These are phyloP conservation scores for Plasmopara muralis DNA, from an alignment of 352 stramenopile genomes.

Conservation along the genomic window DNA sequence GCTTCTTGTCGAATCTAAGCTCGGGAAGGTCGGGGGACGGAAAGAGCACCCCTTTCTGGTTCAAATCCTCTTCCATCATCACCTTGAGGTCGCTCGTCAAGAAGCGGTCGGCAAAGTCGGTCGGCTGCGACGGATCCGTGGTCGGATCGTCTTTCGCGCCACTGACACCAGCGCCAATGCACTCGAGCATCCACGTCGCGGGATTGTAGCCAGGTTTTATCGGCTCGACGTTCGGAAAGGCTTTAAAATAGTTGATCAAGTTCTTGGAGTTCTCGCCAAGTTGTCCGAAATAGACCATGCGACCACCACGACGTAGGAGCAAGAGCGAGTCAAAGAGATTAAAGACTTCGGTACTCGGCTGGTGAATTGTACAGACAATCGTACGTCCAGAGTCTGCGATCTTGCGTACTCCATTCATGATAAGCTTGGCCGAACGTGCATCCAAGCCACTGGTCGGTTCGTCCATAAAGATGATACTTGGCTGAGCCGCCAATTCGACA, in stretches of 20 bases:
- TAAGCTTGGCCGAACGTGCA: constrained; percentile 18
- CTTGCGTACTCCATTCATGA: constrained; percentile 24
- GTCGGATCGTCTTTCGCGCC: constrained; percentile 23
- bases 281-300: constrained; percentile 25
- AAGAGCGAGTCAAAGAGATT: constrained; percentile 24
- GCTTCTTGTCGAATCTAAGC: constrained; percentile 39
- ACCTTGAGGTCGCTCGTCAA: constrained; percentile 28
- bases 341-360: constrained; percentile 22
- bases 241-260: constrained; percentile 54
- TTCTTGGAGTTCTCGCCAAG: constrained; percentile 44
- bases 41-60: constrained; percentile 35
- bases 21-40: constrained; percentile 29
- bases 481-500: constrained; percentile 64
- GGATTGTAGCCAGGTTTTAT: constrained; percentile 59
- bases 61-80: constrained; percentile 38
- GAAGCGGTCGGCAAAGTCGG: constrained; percentile 19
- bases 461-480: constrained; percentile 46
- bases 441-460: constrained; percentile 21
- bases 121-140: constrained; percentile 6
- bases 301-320: constrained; percentile 21
- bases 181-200: constrained; percentile 29
- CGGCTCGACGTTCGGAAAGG: constrained; percentile 34
- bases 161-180: constrained; percentile 14
- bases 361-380: constrained; percentile 18
- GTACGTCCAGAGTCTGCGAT: constrained; percentile 16